A percentile compares a stretch with the other conserved stretches of the same genome.
These are phyloP conservation scores for Rhodotorula sp. DNA, from an alignment of 1,284 basidiomycete species.

Conservation along the genomic window DNA sequence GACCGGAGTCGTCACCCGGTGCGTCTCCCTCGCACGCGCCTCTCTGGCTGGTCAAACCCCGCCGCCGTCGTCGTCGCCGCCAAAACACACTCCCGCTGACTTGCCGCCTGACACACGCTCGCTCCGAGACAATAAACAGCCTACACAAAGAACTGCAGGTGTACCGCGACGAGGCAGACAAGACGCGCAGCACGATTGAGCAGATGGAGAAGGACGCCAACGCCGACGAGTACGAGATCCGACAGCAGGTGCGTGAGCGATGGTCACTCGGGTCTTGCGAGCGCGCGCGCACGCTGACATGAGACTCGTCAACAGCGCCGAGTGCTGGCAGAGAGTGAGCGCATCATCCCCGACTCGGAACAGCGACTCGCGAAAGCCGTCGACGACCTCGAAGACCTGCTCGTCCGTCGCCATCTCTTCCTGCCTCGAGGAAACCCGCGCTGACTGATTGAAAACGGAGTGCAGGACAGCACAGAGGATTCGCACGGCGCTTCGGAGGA, in stretches of 20 bases:
- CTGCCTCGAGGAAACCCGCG: too few species aligned
- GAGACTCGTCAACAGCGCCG: slow-evolving; percentile 3
- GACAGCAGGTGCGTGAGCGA: slow-evolving; percentile 35
- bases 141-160: slow-evolving; percentile 32
- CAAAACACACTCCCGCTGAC: neutral
- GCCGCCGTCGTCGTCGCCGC: neutral
- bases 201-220: slow-evolving; percentile 25
- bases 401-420: slow-evolving; percentile 11
- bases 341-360: slow-evolving; percentile 41
- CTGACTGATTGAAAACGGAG: neutral
- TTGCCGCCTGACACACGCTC: too few species aligned
- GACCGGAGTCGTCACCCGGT: slow-evolving; percentile 38
- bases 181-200: slow-evolving; percentile 1
- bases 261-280: neutral
- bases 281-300: neutral
- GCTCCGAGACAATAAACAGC: neutral
- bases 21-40: neutral
- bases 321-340: slow-evolving; percentile 30
- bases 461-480: slow-evolving; percentile 23
- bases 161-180: slow-evolving; percentile 29
- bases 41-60: too few species aligned
- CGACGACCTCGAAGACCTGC: slow-evolving; percentile 33
- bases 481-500: slow-evolving; percentile 24
- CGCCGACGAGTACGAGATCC: slow-evolving; percentile 37
- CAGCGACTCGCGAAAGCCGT: slow-evolving; percentile 36